These are phyloP conservation scores for Botrytis fragariae DNA, from an alignment of 2,329 filamentous ascomycete species.

Conservation along the genomic window DNA sequence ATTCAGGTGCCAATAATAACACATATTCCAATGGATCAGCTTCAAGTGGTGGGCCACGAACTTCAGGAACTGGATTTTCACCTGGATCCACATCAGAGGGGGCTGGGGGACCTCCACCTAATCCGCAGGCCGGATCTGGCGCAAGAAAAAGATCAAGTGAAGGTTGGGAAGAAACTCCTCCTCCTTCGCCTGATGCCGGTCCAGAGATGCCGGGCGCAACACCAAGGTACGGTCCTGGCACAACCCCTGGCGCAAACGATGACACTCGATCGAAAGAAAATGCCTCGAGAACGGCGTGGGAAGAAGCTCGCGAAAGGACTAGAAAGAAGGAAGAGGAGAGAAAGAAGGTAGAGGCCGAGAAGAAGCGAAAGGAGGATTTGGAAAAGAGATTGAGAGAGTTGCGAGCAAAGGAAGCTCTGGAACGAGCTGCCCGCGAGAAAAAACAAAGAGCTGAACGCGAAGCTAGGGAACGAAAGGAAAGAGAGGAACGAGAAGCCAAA, in stretches of 20 bases:
- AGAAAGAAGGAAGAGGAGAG: constrained; percentile 66
- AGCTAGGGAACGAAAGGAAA: constrained; percentile 42
- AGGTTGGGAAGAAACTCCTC: constrained; percentile 18
- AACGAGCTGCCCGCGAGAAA: constrained; percentile 42
- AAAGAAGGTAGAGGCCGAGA: constrained; percentile 58
- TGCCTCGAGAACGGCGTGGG: constrained; percentile 55
- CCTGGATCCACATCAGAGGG: constrained; percentile 14
- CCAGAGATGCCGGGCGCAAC: constrained; percentile 19
- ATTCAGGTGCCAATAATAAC: constrained; percentile 27
- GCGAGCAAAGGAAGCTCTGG: constrained; percentile 54
- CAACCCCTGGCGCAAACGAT: constrained; percentile 24
- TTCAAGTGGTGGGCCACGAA: constrained; percentile 22
- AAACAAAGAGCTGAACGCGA: constrained; percentile 38
- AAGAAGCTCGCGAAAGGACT: constrained; percentile 67
- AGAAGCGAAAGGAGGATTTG: constrained; percentile 57
- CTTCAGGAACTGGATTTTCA: constrained; percentile 14
- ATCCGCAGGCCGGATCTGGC: constrained; percentile 19
- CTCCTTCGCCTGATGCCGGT: constrained; percentile 20
- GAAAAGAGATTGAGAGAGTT: constrained; percentile 53
- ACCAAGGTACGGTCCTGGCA: background rate
- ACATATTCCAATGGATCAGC: constrained; percentile 32
- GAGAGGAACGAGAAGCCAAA: constrained; percentile 47
- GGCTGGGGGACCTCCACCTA: constrained; percentile 27
- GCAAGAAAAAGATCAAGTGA: constrained; percentile 16
- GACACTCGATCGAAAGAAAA: constrained; percentile 23